Evolutionary conservation across 78 protist genomes (phyloP).

Genomic region (Acrasis kona): DNA sequence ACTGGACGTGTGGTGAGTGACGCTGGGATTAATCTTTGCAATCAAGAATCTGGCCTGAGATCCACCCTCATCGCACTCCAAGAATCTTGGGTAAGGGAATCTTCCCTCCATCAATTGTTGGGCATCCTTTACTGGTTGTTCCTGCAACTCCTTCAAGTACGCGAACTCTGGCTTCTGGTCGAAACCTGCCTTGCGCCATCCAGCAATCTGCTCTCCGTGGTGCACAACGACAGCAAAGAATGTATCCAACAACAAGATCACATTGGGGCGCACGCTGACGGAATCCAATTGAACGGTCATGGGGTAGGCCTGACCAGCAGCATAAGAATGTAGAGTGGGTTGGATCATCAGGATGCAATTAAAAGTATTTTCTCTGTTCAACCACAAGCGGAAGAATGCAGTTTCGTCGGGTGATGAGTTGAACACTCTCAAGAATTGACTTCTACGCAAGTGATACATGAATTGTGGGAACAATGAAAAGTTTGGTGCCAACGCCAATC

Average conservation of each 20-base stretch:
- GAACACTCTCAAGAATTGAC: conserved; percentile 86
- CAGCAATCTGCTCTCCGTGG: conserved; percentile 87
- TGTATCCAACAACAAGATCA: conserved; percentile 90
- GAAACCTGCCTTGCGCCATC: conserved; percentile 69
- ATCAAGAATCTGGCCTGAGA: conserved; percentile 16
- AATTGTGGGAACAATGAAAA: conserved; percentile 92
- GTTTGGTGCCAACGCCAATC: conserved; percentile 52
- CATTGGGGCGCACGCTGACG: conserved; percentile 39
- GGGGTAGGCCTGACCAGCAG: conserved; percentile 53
- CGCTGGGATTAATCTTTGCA: conserved; percentile 20
- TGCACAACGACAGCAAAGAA: conserved; percentile 90
- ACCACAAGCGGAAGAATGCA: conserved; percentile 45
- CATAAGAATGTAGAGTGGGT: conserved; percentile 84
- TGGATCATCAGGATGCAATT: conserved; percentile 90
- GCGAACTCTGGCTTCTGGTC: conserved; percentile 8
- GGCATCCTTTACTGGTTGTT: conserved; percentile 5
- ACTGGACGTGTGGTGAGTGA: conserved; percentile 14
- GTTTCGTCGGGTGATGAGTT: conserved; percentile 95
- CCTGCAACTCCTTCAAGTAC: background rate
- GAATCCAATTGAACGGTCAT: conserved; percentile 75
- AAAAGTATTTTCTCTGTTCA: conserved; percentile 55
- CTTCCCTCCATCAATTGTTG: background rate
- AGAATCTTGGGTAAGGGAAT: conserved; percentile 21
- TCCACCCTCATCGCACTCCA: conserved; percentile 32
- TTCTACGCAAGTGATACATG: conserved; percentile 96